Evolutionary conservation across 352 stramenopile genomes (phyloP), one percentile per base, ranked within the genome.

Genomic region (Pythium periplocum): DNA sequence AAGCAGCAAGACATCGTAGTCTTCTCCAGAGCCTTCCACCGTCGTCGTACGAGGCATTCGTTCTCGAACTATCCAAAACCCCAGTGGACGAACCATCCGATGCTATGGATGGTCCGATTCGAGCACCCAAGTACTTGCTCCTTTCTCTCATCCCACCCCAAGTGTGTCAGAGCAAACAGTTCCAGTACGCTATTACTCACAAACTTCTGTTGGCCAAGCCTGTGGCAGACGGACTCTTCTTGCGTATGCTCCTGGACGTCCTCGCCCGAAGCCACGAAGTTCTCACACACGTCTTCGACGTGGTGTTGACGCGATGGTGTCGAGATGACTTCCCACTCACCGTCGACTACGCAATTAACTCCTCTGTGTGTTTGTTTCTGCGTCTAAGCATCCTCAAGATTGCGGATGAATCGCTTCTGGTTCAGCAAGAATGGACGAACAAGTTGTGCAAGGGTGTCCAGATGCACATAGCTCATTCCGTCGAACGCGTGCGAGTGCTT

Each of bases 371-470:
- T 6, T 86, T 87, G 40, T 92, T 90, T 53, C 53, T 92, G 17
- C 75, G 75, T 37, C 86, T 83, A 38, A 66, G 62, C n/a, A 59
- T 90, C 39, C 55, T 57, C 5, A 56, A 57, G 30, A 50, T 91
- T 11, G 48, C 61, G 12, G 34, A 58, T 4, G 26, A 45, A 26
- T 48, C 59, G 17, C 34, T 38, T 10, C 48, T 82, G n/a, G 48
- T 37, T 2, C 36, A 74, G 3, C 64, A 64, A 30, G 74, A 86
- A 44, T 91, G 81, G 78, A 75, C 75, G 9, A 67, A 73, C 17
- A 82, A 83, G 55, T 42, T 91, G 9, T 88, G 78, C 52, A 82
- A 86, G 52, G 81, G 81, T 9, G 74, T 91, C 2, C 81, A 91
- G 65, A 62, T 73, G 9, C 78, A 89, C 63, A 87, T 91, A 74